Conservation (phyloP, 2,329 filamentous ascomycete genomes). For the Amauroascus verrucosus region DNA sequence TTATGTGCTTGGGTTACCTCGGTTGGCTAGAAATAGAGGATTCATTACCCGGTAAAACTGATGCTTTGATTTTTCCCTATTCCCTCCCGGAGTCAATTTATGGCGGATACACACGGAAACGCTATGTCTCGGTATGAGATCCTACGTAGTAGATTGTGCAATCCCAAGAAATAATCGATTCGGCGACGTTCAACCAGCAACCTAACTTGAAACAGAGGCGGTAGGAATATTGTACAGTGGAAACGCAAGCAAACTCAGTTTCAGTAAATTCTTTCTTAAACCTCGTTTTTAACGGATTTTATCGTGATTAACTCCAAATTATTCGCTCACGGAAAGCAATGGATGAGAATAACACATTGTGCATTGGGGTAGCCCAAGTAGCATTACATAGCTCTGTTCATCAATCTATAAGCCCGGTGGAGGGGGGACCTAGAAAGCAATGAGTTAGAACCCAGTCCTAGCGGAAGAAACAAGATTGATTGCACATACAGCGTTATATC, state of each 20-base stretch:
- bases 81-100: too few species aligned
- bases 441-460: conserved; percentile 3
- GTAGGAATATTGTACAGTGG: conserved; percentile 3
- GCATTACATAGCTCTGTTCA: neutral
- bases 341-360: neutral
- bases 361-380: neutral
- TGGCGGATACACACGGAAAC: neutral
- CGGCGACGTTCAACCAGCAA: neutral
- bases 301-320: neutral
- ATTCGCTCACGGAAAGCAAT: neutral
- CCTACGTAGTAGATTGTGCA: neutral
- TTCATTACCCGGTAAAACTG: neutral
- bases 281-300: neutral
- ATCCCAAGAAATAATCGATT: neutral
- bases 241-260: neutral
- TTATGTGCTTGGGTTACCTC: neutral
- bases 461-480: neutral
- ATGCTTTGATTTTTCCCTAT: neutral
- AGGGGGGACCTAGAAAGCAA: conserved; percentile 37
- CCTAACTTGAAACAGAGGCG: neutral
- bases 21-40: neutral
- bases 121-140: neutral
- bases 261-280: neutral
- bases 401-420: conserved; percentile 40
- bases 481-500: conserved; percentile 51